A percentile compares a stretch with the other conserved stretches of the same genome.
Conservation (phyloP, 2,329 filamentous ascomycete genomes). For the Zymoseptoria crescenta region DNA sequence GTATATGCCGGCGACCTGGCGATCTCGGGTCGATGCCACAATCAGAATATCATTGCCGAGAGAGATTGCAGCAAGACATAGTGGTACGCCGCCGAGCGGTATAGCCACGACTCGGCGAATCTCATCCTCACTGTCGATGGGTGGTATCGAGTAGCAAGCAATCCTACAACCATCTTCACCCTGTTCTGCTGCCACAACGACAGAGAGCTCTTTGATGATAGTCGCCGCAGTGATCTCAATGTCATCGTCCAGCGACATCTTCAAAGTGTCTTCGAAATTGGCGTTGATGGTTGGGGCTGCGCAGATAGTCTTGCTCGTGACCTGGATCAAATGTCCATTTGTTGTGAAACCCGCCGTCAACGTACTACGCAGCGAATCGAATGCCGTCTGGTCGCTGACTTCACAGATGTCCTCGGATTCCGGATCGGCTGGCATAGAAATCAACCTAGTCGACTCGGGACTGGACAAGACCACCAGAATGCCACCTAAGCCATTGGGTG, state of each 20-base stretch:
- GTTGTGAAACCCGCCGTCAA: conserved; percentile 16
- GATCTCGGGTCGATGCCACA: conserved; percentile 9
- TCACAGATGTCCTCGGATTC: conserved; percentile 12
- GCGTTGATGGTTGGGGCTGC: conserved; percentile 14
- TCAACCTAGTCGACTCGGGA: conserved; percentile 21
- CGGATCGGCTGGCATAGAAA: conserved; percentile 11
- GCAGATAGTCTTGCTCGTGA: conserved; percentile 20
- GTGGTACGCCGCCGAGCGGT: conserved; percentile 4
- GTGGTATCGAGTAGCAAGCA: conserved; percentile 5
- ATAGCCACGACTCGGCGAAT: conserved; percentile 1
- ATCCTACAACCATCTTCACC: conserved; percentile 6
- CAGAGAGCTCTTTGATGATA: conserved; percentile 9
- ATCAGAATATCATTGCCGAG: conserved; percentile 4
- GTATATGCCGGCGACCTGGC: conserved; percentile 7
- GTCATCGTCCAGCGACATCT: conserved; percentile 5
- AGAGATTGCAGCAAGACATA: conserved; percentile 11
- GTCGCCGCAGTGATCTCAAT: conserved; percentile 19
- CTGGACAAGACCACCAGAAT: conserved; percentile 32
- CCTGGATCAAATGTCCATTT: conserved; percentile 23
- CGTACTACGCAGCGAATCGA: conserved; percentile 21
- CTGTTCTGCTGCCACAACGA: conserved; percentile 15
- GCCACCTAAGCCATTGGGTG: conserved; percentile 27
- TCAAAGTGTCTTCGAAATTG: conserved; percentile 24
- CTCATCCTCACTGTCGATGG: conserved; percentile 1
- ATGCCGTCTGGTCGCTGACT: conserved; percentile 11